Evolutionary conservation across 2,329 filamentous ascomycete species (phyloP), one percentile per base, ranked within the genome.

Genomic region (Monilinia fructigena): DNA sequence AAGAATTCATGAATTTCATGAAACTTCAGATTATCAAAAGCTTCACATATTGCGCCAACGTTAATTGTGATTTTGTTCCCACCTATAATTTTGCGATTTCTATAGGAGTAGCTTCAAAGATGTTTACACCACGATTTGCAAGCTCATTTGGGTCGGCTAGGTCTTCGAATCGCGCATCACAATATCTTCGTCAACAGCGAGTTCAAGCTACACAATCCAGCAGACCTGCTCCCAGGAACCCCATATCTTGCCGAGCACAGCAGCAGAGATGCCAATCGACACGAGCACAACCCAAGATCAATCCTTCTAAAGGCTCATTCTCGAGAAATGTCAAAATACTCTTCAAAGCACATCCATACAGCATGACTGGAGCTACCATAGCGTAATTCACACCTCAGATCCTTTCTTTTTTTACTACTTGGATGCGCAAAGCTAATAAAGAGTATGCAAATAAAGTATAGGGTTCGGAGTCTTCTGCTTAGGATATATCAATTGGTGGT

Each of bases 401-500:
- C 35, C 40, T n/a, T 23, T 50, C 18, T 0, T 14, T 14, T 14
- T 26, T 55, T 38, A 28, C 45, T 31, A n/a, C 11, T 52, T 31
- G 4, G 40, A 66, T 3, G 54, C 28, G 11, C 48, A 66, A 48
- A 52, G 66, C 53, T 38, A 66, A 54, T 63, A 48, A 12, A 45
- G 18, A n/a, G 38, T 28, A 59, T 63, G 11, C 14, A 65, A 50
- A 48, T 23, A 23, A n/a, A 76, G 74, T 35, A 75, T 76, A 14
- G 26, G 70, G 23, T 69, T 65, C 45, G 74, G 75, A 16, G 68
- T 67, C 16, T 72, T 69, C 35, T 56, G 60, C 40, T 66, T 75
- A 28, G 14, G 71, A 56, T 77, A 75, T 55, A 63, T 67, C 16
- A 76, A 76, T 66, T 74, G 73, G 62, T 68, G 71, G 61, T 77